phyloP scores from a whole-genome alignment of 2,329 filamentous ascomycete species.

The Talaromyces sp. region DNA sequence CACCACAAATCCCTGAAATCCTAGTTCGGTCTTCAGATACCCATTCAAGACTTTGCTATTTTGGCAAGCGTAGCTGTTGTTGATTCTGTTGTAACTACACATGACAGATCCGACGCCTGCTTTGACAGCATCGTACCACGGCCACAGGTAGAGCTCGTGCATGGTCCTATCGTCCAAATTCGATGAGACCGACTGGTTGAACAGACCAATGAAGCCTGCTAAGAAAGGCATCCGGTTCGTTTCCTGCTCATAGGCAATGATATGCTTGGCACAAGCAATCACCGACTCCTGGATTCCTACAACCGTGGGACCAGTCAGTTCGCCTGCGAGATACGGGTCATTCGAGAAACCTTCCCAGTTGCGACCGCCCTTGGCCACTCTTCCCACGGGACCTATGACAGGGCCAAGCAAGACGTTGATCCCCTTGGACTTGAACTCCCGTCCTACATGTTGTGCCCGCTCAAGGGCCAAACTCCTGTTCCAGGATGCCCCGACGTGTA shows the following conservation, averaged over 20 bases:
- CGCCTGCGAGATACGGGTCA: slow-evolving; percentile 35
- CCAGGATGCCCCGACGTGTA: slow-evolving; percentile 48
- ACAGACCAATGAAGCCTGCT: slow-evolving; percentile 36
- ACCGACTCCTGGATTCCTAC: slow-evolving; percentile 38
- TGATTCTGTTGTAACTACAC: slow-evolving; percentile 61
- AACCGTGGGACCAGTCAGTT: slow-evolving; percentile 36
- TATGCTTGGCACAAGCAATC: slow-evolving; percentile 45
- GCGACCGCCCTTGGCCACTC: slow-evolving; percentile 36
- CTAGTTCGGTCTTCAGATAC: slow-evolving; percentile 72
- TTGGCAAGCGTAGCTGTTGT: slow-evolving; percentile 76
- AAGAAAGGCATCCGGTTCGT: slow-evolving; percentile 58
- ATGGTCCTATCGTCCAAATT: slow-evolving; percentile 63
- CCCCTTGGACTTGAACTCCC: slow-evolving; percentile 54
- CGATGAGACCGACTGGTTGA: slow-evolving; percentile 44
- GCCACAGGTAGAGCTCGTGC: slow-evolving; percentile 63
- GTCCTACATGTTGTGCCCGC: slow-evolving; percentile 51
- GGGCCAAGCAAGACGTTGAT: slow-evolving; percentile 39
- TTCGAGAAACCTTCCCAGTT: slow-evolving; percentile 42
- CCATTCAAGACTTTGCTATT: slow-evolving; percentile 73
- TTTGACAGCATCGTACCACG: slow-evolving; percentile 58
- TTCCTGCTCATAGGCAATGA: slow-evolving; percentile 56
- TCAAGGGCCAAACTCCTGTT: slow-evolving; percentile 51
- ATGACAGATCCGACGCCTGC: slow-evolving; percentile 58
- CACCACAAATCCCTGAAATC: slow-evolving; percentile 77
- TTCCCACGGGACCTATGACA: slow-evolving; percentile 40